Conservation (phyloP, 768 basidiomycete species). For the Termitomyces titanicus region DNA sequence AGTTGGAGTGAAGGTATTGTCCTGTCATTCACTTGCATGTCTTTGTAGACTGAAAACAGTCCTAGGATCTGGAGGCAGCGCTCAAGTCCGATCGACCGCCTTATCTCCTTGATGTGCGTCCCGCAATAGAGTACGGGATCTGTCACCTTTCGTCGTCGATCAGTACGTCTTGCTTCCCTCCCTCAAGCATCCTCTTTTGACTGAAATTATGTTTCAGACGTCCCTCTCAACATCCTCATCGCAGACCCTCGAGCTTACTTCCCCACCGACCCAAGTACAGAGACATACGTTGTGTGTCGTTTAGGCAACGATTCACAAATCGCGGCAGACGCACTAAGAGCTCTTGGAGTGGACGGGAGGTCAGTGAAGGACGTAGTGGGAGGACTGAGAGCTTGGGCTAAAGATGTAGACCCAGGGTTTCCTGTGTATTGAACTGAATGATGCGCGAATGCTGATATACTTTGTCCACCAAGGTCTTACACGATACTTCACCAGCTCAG, state of each 20-base stretch:
- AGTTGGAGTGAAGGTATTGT: conserved; percentile 38
- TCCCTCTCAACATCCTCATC: conserved; percentile 66
- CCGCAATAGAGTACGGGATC: conserved; percentile 79
- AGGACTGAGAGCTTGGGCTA: conserved; percentile 78
- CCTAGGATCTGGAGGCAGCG: conserved; percentile 24
- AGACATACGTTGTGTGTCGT: conserved; percentile 71
- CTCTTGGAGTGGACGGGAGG: conserved; percentile 22
- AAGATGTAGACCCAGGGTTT: conserved; percentile 67
- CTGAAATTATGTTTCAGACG: conserved; percentile 15
- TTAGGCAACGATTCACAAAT: conserved; percentile 93
- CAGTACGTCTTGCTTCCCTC: conserved; percentile 39
- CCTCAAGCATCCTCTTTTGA: not conserved
- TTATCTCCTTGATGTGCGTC: conserved; percentile 78
- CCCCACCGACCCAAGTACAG: conserved; percentile 20
- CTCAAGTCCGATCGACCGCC: conserved; percentile 22
- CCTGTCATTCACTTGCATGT: not conserved
- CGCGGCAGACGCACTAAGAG: conserved; percentile 64
- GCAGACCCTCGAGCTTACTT: conserved; percentile 51
- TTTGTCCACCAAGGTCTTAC: no score
- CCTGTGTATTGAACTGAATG: conserved; percentile 72
- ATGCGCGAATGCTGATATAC: no score
- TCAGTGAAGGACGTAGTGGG: conserved; percentile 73
- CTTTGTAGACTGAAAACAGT: not conserved
- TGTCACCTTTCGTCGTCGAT: conserved; percentile 71
- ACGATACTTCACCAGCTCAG: no score